These are phyloP conservation scores for Solanum arcanum DNA, from an alignment of 257 asterid genomes.

Conservation along the genomic window DNA sequence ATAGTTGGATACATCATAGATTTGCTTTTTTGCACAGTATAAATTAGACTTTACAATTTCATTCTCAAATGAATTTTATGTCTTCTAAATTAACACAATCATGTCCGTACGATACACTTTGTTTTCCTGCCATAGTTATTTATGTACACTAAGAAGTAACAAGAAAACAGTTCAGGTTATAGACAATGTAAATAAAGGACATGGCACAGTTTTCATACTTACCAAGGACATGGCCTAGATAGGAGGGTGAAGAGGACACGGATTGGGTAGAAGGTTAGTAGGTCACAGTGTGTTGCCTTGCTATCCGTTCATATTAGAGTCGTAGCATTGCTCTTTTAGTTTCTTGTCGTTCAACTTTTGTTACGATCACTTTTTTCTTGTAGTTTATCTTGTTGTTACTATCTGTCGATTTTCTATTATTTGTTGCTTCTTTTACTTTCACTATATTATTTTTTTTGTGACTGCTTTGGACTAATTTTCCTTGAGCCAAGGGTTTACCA, in stretches of 20 bases:
- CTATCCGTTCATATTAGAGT: not conserved
- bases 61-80: not conserved
- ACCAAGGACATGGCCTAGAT: not conserved
- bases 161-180: not conserved
- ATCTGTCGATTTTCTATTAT: not conserved
- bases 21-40: not conserved
- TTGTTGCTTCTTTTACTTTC: not conserved
- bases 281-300: not conserved
- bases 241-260: not conserved
- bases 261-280: not conserved
- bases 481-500: not conserved
- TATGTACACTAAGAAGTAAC: not conserved
- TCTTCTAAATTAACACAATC: not conserved
- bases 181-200: not conserved
- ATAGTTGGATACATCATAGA: not conserved
- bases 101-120: not conserved
- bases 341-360: not conserved
- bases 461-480: not conserved
- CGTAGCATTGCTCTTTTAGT: not conserved
- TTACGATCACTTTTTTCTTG: not conserved
- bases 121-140: not conserved
- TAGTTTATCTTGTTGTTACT: not conserved
- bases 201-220: not conserved
- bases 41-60: not conserved
- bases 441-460: not conserved